Evolutionary conservation across 176 grass and related monocot species (phyloP).

Genomic region (Eragrostis curvula): DNA sequence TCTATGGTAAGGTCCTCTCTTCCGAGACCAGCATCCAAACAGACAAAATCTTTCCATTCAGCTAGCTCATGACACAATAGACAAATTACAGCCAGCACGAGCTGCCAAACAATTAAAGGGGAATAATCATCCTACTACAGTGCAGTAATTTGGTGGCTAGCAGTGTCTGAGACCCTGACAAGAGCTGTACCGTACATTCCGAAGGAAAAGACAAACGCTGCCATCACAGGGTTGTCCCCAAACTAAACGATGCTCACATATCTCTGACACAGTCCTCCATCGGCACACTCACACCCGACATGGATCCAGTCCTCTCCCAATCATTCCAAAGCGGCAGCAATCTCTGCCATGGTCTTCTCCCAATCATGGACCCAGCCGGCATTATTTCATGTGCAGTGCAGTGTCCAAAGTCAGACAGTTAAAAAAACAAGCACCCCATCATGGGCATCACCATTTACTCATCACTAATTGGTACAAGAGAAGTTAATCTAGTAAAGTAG

Average conservation of each 20-base stretch:
- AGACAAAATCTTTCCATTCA: not conserved
- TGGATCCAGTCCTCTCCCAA: conserved; percentile 49
- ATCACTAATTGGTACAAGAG: not conserved
- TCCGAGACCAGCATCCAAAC: not conserved
- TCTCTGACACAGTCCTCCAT: conserved; percentile 49
- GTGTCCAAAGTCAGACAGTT: conserved; percentile 49
- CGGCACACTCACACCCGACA: conserved; percentile 8
- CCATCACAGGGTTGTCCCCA: conserved; percentile 43
- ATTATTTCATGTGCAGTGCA: conserved; percentile 69
- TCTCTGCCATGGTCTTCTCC: conserved; percentile 56
- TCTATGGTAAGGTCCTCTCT: conserved; percentile 21
- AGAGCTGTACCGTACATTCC: conserved; percentile 3
- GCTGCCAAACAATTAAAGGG: conserved; percentile 8
- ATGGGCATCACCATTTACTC: not conserved
- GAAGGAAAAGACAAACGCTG: conserved; percentile 51
- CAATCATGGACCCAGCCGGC: conserved; percentile 53
- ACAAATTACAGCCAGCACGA: conserved; percentile 39
- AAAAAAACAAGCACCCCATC: conserved; percentile 28
- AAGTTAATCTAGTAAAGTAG: not conserved
- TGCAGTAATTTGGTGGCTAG: conserved; percentile 9
- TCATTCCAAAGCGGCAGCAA: conserved; percentile 43
- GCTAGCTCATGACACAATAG: conserved; percentile 41
- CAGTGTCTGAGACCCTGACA: not conserved
- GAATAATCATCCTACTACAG: conserved; percentile 33
- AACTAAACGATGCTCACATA: conserved; percentile 7